Conservation (phyloP, 306 rosid genomes). For the Prunus mira region DNA sequence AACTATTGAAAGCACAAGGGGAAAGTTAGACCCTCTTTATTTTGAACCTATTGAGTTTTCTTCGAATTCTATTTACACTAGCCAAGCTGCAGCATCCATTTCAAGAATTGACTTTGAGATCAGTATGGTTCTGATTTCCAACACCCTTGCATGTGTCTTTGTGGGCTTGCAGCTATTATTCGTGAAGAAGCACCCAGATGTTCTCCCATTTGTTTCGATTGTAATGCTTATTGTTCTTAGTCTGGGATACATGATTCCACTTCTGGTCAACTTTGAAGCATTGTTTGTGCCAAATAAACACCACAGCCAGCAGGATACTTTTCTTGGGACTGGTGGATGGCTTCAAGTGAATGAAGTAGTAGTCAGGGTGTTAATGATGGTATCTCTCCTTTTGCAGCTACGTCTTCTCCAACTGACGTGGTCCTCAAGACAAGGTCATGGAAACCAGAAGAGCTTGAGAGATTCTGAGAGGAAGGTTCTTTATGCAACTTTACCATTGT, state of each 20-base stretch:
- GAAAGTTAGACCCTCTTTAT: slow-evolving; percentile 53
- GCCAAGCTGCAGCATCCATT: slow-evolving; percentile 62
- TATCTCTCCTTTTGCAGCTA: slow-evolving; percentile 72
- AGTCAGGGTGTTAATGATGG: slow-evolving; percentile 73
- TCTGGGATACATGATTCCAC: slow-evolving; percentile 78
- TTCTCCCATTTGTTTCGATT: slow-evolving; percentile 62
- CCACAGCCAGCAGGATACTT: slow-evolving; percentile 41
- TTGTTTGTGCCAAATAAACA: slow-evolving; percentile 46
- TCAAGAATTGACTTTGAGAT: slow-evolving; percentile 87
- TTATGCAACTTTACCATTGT: slow-evolving; percentile 55
- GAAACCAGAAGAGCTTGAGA: slow-evolving; percentile 46
- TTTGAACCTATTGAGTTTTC: slow-evolving; percentile 57
- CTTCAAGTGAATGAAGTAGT: slow-evolving; percentile 77
- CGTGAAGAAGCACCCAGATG: slow-evolving; percentile 57
- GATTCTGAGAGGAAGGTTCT: slow-evolving; percentile 62
- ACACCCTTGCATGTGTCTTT: slow-evolving; percentile 74
- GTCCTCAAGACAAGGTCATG: slow-evolving; percentile 62
- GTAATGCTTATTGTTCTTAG: slow-evolving; percentile 66
- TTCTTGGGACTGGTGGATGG: slow-evolving; percentile 78
- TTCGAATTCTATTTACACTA: slow-evolving; percentile 46
- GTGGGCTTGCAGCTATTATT: slow-evolving; percentile 78
- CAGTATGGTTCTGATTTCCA: slow-evolving; percentile 67
- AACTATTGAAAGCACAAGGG: slow-evolving; percentile 65
- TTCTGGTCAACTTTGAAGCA: slow-evolving; percentile 76
- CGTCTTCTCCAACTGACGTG: slow-evolving; percentile 74